A percentile compares a stretch with the other conserved stretches of the same genome.
Evolutionary conservation across 768 basidiomycete species (phyloP).

Genomic region (Lentinula guzmanii): DNA sequence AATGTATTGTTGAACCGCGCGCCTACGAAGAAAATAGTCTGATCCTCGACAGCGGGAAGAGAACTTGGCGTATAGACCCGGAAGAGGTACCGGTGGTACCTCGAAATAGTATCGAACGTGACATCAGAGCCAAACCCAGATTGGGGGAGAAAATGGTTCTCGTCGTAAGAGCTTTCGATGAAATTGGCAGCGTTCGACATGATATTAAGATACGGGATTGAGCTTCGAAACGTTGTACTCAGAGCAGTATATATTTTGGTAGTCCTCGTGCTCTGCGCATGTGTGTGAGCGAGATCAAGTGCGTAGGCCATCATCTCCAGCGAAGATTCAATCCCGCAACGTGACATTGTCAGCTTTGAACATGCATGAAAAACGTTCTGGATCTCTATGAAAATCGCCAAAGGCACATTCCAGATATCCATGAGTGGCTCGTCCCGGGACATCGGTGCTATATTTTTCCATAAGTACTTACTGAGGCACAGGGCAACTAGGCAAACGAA

Average conservation of each 20-base stretch:
- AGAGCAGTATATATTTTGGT: not conserved
- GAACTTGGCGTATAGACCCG: conserved; percentile 73
- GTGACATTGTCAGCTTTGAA: not conserved
- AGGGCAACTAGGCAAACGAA: not conserved
- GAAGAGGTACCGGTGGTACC: conserved; percentile 70
- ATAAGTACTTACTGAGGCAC: not conserved
- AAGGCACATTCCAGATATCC: not conserved
- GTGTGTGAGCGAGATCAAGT: not conserved
- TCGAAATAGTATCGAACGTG: conserved; percentile 55
- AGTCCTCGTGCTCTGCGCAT: conserved; percentile 7
- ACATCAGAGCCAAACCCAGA: conserved; percentile 64
- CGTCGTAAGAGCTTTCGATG: not conserved
- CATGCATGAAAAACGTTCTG: conserved; percentile 1
- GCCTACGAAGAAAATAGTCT: conserved; percentile 64
- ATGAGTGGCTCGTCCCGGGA: not conserved
- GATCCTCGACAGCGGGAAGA: conserved; percentile 45
- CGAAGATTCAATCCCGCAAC: not conserved
- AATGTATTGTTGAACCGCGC: conserved; percentile 46
- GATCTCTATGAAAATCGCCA: not conserved
- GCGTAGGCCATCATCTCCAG: not conserved
- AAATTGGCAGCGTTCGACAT: not conserved
- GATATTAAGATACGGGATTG: not conserved
- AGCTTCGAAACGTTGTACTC: not conserved
- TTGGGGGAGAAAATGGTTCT: conserved; percentile 38
- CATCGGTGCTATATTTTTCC: not conserved